A percentile compares a stretch with the other conserved stretches of the same genome.
phyloP scores from a whole-genome alignment of 345 rosid species.

The Salix purpurea region DNA sequence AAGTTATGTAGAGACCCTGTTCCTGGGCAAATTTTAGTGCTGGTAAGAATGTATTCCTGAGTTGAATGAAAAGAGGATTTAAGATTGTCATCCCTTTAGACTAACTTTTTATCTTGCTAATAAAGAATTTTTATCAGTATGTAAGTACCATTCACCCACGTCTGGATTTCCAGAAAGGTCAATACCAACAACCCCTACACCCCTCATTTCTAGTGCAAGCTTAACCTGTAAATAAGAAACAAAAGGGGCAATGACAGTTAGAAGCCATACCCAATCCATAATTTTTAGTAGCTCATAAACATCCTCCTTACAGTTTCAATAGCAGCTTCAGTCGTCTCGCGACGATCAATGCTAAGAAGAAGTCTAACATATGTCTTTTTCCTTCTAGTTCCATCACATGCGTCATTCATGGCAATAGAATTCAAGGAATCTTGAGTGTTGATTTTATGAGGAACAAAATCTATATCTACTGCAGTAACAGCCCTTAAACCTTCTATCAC shows the following conservation, averaged over 20 bases:
- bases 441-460: constrained; percentile 32
- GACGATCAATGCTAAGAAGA: constrained; percentile 96
- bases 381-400: constrained; percentile 35
- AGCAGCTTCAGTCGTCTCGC: constrained; percentile 79
- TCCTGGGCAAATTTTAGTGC: constrained; percentile 70
- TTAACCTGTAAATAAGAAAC: constrained; percentile 48
- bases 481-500: constrained; percentile 72
- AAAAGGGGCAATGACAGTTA: not conserved
- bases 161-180: constrained; percentile 98
- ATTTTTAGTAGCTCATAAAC: not conserved
- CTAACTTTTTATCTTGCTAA: not conserved
- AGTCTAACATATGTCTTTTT: constrained; percentile 79
- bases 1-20: constrained; percentile 71
- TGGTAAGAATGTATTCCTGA: constrained; percentile 78
- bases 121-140: not conserved
- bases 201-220: constrained; percentile 81
- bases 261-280: constrained; percentile 5
- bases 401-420: constrained; percentile 17
- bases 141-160: constrained; percentile 72
- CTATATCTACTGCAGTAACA: constrained; percentile 53
- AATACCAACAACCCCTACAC: constrained; percentile 74
- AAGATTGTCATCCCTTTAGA: not conserved
- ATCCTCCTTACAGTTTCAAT: constrained; percentile 71
- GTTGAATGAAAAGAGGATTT: constrained; percentile 20
- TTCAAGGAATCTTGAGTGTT: constrained; percentile 15